Conservation (phyloP, 2,329 filamentous ascomycete genomes). For the Fusarium sp. region DNA sequence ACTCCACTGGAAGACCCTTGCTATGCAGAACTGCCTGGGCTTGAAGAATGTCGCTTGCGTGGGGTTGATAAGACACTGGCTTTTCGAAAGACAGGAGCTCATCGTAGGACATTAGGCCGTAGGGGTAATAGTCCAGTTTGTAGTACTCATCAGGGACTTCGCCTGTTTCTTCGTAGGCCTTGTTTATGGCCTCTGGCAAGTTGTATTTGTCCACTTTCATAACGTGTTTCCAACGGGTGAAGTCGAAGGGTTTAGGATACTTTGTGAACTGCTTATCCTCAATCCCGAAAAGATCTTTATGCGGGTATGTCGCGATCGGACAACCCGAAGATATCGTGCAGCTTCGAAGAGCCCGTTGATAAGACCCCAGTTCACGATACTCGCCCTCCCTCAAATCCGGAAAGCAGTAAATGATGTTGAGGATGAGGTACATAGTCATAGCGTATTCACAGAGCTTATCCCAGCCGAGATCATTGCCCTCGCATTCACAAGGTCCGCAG, state of each 20-base stretch:
- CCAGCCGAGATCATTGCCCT: not conserved
- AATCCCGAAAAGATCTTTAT: conserved; percentile 10
- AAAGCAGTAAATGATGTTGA: conserved; percentile 13
- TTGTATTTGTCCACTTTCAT: not conserved
- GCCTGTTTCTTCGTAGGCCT: not conserved
- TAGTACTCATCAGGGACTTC: not conserved
- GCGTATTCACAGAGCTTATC: not conserved
- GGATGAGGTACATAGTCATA: not conserved
- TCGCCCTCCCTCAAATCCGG: not conserved
- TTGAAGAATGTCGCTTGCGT: not conserved
- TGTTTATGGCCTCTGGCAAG: not conserved
- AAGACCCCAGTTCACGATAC: not conserved
- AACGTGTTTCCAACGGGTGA: not conserved
- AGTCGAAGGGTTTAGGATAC: not conserved
- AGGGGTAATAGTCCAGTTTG: conserved; percentile 9
- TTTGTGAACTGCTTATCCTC: not conserved
- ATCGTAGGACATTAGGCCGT: conserved; percentile 13
- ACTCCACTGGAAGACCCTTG: conserved; percentile 1
- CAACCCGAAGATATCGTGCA: not conserved
- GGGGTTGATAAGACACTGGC: not conserved
- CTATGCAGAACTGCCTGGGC: not conserved
- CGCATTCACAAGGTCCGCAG: not conserved
- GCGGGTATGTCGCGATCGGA: not conserved
- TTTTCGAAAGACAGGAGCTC: conserved; percentile 18
- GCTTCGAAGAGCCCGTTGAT: not conserved